These are phyloP conservation scores for Hypericum androsaemum DNA, from an alignment of 345 rosid species.

Conservation along the genomic window DNA sequence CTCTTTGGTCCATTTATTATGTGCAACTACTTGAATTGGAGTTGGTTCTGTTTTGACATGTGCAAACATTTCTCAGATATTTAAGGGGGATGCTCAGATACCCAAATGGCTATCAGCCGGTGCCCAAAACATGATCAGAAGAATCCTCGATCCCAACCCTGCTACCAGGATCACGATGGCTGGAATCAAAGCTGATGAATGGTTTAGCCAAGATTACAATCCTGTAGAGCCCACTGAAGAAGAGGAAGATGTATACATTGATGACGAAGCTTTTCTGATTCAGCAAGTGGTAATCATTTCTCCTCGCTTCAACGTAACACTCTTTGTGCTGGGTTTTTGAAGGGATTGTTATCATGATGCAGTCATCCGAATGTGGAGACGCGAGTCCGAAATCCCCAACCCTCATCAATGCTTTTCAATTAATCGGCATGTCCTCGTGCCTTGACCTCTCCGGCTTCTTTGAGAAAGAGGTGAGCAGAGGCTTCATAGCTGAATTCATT, in stretches of 20 bases:
- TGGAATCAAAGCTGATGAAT: constrained; percentile 58
- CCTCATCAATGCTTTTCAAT: constrained; percentile 75
- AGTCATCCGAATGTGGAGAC: constrained; percentile 39
- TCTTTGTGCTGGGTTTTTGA: not conserved
- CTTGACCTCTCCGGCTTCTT: constrained; percentile 93
- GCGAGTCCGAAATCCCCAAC: constrained; percentile 47
- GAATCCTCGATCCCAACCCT: constrained; percentile 83
- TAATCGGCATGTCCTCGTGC: constrained; percentile 93
- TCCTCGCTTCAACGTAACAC: not conserved
- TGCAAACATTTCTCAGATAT: constrained; percentile 37
- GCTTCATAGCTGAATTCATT: not conserved
- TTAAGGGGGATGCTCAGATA: constrained; percentile 73
- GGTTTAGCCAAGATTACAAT: constrained; percentile 61
- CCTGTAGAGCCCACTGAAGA: constrained; percentile 62
- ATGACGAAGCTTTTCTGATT: constrained; percentile 43
- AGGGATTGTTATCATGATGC: constrained; percentile 7
- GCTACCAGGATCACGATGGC: constrained; percentile 47
- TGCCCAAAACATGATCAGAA: constrained; percentile 60
- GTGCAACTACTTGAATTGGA: not conserved
- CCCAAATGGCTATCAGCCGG: constrained; percentile 78
- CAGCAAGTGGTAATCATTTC: constrained; percentile 41
- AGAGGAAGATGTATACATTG: constrained; percentile 47
- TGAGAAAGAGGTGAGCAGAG: constrained; percentile 60
- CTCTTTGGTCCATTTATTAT: not conserved
- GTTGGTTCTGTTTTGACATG: not conserved